Conservation (phyloP, 495 filamentous ascomycete species). For the Talaromyces wortmannii region DNA sequence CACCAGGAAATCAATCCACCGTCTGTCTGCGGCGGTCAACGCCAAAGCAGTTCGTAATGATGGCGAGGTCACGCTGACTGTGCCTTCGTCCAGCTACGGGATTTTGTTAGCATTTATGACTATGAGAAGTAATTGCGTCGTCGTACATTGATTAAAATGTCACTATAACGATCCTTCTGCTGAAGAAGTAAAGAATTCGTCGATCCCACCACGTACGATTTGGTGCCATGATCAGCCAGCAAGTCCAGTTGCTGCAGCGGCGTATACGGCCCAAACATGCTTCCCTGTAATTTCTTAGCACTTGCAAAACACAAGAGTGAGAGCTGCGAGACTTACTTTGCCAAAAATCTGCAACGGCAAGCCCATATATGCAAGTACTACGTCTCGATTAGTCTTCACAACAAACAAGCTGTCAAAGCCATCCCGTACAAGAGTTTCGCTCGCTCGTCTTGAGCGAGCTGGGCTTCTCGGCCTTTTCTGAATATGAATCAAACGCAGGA, state of each 20-base stretch:
- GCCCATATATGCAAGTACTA: slow-evolving; percentile 87
- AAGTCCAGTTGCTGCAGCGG: slow-evolving; percentile 93
- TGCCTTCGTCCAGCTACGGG: slow-evolving; percentile 72
- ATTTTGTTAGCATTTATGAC: no score
- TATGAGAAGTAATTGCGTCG: no score
- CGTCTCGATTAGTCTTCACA: background rate
- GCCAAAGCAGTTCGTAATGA: slow-evolving; percentile 71
- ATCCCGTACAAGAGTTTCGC: slow-evolving; percentile 60
- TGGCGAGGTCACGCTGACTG: slow-evolving; percentile 72
- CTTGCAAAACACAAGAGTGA: background rate
- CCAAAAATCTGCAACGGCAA: slow-evolving; percentile 92
- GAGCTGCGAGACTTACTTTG: slow-evolving; percentile 48
- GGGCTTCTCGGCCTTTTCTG: slow-evolving; percentile 64
- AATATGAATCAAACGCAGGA: slow-evolving; percentile 79
- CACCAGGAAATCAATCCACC: slow-evolving; percentile 95
- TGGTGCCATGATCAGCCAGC: slow-evolving; percentile 88
- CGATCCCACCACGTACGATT: slow-evolving; percentile 94
- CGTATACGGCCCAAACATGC: slow-evolving; percentile 94
- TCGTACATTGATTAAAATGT: slow-evolving; percentile 83
- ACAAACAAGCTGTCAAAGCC: background rate
- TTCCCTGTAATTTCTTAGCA: slow-evolving; percentile 48
- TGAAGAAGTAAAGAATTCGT: slow-evolving; percentile 92
- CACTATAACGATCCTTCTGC: slow-evolving; percentile 95
- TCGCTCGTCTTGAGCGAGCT: slow-evolving; percentile 90
- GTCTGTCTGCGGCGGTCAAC: slow-evolving; percentile 79